Conservation (phyloP, 2,329 filamentous ascomycete genomes). For the Cytospora paraplurivora region DNA sequence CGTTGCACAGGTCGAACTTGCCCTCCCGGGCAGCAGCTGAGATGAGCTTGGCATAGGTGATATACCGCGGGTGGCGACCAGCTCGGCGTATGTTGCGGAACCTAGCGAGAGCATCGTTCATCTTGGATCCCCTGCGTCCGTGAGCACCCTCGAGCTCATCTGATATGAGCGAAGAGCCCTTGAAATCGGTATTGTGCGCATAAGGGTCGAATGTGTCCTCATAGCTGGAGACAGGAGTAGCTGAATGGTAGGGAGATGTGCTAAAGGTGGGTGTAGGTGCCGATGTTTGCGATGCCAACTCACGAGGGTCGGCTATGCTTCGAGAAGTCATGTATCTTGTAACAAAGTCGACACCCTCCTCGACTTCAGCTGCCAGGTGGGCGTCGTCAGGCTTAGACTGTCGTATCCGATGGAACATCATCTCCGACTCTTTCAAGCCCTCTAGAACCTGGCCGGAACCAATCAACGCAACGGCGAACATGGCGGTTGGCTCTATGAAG, state of each 20-base stretch:
- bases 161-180: conserved; percentile 86
- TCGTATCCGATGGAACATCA: conserved; percentile 85
- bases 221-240: conserved; percentile 60
- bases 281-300: conserved; percentile 49
- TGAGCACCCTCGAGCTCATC: conserved; percentile 83
- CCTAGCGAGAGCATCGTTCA: conserved; percentile 79
- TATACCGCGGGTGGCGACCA: conserved; percentile 90
- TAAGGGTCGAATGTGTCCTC: conserved; percentile 92
- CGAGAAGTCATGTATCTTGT: conserved; percentile 60
- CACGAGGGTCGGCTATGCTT: conserved; percentile 58
- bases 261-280: conserved; percentile 51
- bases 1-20: conserved; percentile 78
- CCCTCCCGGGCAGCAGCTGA: conserved; percentile 83
- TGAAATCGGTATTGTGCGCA: conserved; percentile 86
- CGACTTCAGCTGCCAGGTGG: conserved; percentile 75
- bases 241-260: conserved; percentile 56
- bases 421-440: conserved; percentile 74
- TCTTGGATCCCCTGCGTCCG: conserved; percentile 69
- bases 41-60: conserved; percentile 95
- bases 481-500: conserved; percentile 84
- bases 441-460: conserved; percentile 83
- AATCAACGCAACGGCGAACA: conserved; percentile 88
- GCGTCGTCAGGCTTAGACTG: conserved; percentile 55
- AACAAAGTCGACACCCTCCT: conserved; percentile 78
- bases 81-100: conserved; percentile 93